A percentile compares a stretch with the other conserved stretches of the same genome.
Conservation (phyloP, 148 eudicot species). For the Camellia japonica region DNA sequence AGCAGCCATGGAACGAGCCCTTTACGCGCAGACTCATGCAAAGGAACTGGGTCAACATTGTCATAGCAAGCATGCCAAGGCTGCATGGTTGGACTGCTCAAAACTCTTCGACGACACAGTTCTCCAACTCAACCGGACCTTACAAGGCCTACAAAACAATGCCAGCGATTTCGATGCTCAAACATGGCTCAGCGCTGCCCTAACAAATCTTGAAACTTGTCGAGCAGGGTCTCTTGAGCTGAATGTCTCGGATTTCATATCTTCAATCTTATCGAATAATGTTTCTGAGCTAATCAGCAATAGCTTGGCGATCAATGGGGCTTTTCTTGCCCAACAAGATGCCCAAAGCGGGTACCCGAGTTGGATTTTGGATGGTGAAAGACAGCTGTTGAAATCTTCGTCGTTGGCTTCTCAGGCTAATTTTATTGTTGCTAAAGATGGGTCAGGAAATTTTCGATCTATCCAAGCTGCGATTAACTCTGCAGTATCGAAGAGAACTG, state of each 20-base stretch:
- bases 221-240: constrained; percentile 28
- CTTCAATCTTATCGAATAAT: constrained; percentile 32
- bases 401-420: constrained; percentile 22
- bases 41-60: constrained; percentile 35
- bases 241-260: constrained; percentile 27
- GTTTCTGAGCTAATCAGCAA: constrained; percentile 54
- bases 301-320: constrained; percentile 38
- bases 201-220: constrained; percentile 37
- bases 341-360: constrained; percentile 25
- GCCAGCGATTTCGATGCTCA: constrained; percentile 2
- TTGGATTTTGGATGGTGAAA: constrained; percentile 30
- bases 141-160: constrained; percentile 5
- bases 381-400: constrained; percentile 29
- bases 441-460: constrained; percentile 35
- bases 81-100: constrained; percentile 62
- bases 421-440: constrained; percentile 34
- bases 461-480: constrained; percentile 41
- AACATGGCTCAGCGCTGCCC: constrained; percentile 28
- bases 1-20: constrained; percentile 49
- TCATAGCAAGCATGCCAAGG: constrained; percentile 32
- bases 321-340: background rate
- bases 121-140: constrained; percentile 31
- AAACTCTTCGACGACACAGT: constrained; percentile 51
- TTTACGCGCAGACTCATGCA: constrained; percentile 31
- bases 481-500: constrained; percentile 23